A percentile compares a stretch with the other conserved stretches of the same genome.
Conservation (phyloP, 2,329 filamentous ascomycete genomes). For the Magnaporthales sp. region DNA sequence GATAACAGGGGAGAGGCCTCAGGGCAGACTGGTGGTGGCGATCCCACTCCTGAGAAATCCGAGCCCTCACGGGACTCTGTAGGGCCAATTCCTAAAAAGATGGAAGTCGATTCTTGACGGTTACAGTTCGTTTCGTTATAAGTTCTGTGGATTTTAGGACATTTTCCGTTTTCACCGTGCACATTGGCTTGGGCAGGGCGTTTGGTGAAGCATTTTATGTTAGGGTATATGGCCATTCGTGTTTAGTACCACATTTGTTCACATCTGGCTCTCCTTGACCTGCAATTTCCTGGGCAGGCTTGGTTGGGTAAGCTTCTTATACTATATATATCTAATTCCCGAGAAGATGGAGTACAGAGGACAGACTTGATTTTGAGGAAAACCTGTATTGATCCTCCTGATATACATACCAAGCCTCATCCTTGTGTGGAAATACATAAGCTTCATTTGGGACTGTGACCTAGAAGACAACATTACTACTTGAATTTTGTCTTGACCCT, state of each 20-base stretch:
- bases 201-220: neutral
- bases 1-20: neutral
- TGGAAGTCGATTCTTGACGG: constrained; percentile 9
- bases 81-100: constrained; percentile 5
- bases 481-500: neutral
- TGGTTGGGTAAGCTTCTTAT: neutral
- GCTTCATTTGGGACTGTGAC: neutral
- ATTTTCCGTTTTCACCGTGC: neutral
- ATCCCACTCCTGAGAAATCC: neutral
- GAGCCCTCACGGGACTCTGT: constrained; percentile 6
- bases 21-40: neutral
- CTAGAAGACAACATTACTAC: neutral
- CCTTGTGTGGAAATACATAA: neutral
- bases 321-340: neutral
- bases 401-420: neutral
- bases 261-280: neutral
- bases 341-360: neutral
- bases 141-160: neutral
- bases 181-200: neutral
- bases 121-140: neutral
- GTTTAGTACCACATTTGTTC: neutral
- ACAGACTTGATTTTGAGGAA: neutral
- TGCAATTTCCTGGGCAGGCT: neutral
- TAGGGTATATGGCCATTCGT: neutral
- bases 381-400: neutral